Evolutionary conservation across 176 grass and related monocot species (phyloP).

Genomic region (Microstegium vimineum): DNA sequence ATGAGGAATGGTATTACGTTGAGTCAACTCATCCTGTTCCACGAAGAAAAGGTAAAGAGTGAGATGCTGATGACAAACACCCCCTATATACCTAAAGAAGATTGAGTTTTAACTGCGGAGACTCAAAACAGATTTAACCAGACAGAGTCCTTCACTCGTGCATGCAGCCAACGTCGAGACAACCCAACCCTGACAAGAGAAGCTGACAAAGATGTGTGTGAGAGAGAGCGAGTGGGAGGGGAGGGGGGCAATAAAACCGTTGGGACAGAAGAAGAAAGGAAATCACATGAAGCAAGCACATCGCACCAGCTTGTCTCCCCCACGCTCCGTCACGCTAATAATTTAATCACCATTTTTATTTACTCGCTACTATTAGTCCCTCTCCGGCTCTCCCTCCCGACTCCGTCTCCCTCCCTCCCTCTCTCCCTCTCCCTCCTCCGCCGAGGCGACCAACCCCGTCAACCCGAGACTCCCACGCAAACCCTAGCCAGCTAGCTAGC

Average conservation of each 20-base stretch:
- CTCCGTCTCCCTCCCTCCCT: slow-evolving; percentile 18
- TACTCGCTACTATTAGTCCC: slow-evolving; percentile 31
- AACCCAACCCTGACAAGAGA: background rate
- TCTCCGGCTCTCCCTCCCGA: slow-evolving; percentile 2
- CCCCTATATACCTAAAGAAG: background rate
- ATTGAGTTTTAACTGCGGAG: background rate
- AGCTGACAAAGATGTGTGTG: background rate
- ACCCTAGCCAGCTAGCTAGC: slow-evolving; percentile 25
- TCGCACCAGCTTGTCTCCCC: background rate
- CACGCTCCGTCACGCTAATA: background rate
- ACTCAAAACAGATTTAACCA: background rate
- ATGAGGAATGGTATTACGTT: too few relatives aligned
- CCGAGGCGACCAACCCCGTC: background rate
- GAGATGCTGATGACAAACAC: too few relatives aligned
- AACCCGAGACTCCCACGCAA: slow-evolving; percentile 4
- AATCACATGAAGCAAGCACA: background rate
- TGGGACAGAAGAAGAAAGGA: background rate
- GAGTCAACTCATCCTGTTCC: too few relatives aligned
- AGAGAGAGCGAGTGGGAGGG: background rate
- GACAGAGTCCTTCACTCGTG: background rate
- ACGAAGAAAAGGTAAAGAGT: too few relatives aligned
- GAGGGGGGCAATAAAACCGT: background rate
- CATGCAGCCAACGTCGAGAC: background rate
- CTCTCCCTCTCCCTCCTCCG: background rate
- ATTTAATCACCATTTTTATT: slow-evolving; percentile 35